These are phyloP conservation scores for Anethum foeniculum DNA, from an alignment of 140 eudicot genomes.

Conservation along the genomic window DNA sequence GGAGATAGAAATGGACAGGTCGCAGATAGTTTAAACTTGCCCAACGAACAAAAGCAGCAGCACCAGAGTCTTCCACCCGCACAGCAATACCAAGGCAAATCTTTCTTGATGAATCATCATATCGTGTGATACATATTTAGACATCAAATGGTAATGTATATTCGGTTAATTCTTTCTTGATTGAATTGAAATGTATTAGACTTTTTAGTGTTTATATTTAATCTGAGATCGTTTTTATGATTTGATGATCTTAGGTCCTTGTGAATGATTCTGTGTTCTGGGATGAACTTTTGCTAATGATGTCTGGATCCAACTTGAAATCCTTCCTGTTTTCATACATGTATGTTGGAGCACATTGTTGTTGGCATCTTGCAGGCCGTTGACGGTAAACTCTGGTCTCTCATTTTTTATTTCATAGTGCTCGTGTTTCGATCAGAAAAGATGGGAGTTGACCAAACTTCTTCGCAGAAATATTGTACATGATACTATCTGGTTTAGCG, in stretches of 20 bases:
- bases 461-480: not conserved
- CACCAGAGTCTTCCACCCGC: slow-evolving; percentile 28
- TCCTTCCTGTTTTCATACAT: slow-evolving; percentile 22
- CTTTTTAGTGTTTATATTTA: not conserved
- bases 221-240: not conserved
- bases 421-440: not conserved
- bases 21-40: slow-evolving; percentile 20
- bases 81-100: slow-evolving; percentile 46
- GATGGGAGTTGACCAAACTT: not conserved
- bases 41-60: slow-evolving; percentile 28
- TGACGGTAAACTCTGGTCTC: slow-evolving; percentile 18
- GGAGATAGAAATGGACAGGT: slow-evolving; percentile 17
- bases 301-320: slow-evolving; percentile 33
- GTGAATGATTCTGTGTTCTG: slow-evolving; percentile 18
- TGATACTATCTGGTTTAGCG: not conserved
- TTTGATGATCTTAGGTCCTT: slow-evolving; percentile 20
- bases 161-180: not conserved
- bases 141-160: slow-evolving; percentile 16
- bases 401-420: not conserved
- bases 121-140: slow-evolving; percentile 36
- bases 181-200: not conserved
- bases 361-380: slow-evolving; percentile 32
- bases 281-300: slow-evolving; percentile 27
- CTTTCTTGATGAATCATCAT: slow-evolving; percentile 41
- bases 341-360: slow-evolving; percentile 36